Evolutionary conservation across 768 basidiomycete genomes (phyloP).

Genomic region (Naganishia vishniacii): DNA sequence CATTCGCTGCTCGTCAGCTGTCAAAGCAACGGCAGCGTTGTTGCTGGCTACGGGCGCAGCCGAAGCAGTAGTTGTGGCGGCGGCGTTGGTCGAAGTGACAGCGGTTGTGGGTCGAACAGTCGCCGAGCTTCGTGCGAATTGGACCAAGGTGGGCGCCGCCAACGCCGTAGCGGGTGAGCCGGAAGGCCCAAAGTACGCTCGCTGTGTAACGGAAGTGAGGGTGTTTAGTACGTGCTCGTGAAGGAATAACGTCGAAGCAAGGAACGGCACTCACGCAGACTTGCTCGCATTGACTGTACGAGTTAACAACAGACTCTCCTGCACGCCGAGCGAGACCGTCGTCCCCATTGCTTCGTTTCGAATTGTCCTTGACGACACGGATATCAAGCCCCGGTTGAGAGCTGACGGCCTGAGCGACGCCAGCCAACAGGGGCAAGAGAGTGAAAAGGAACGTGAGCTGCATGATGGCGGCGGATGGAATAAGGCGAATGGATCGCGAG

Average conservation of each 20-base stretch:
- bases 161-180: not conserved
- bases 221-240: too few species aligned
- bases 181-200: slow-evolving; percentile 15
- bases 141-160: not conserved
- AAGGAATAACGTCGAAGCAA: too few species aligned
- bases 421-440: slow-evolving; percentile 12
- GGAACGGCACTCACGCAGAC: slow-evolving; percentile 5
- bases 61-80: not conserved
- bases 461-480: not conserved
- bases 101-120: not conserved
- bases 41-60: not conserved
- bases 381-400: slow-evolving; percentile 5
- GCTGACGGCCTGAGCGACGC: slow-evolving; percentile 6
- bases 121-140: slow-evolving; percentile 10
- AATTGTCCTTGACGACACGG: slow-evolving; percentile 17
- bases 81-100: slow-evolving; percentile 6
- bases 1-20: slow-evolving; percentile 17
- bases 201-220: too few species aligned
- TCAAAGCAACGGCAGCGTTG: slow-evolving; percentile 4
- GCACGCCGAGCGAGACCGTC: not conserved
- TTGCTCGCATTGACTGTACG: slow-evolving; percentile 14
- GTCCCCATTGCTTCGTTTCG: slow-evolving; percentile 9
- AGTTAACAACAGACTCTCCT: not conserved
- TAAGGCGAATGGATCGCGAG: not conserved
- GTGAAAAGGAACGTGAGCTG: slow-evolving; percentile 20